A percentile compares a stretch with the other conserved stretches of the same genome.
Evolutionary conservation across 2,329 filamentous ascomycete species (phyloP).

Genomic region (Botryotinia calthae): DNA sequence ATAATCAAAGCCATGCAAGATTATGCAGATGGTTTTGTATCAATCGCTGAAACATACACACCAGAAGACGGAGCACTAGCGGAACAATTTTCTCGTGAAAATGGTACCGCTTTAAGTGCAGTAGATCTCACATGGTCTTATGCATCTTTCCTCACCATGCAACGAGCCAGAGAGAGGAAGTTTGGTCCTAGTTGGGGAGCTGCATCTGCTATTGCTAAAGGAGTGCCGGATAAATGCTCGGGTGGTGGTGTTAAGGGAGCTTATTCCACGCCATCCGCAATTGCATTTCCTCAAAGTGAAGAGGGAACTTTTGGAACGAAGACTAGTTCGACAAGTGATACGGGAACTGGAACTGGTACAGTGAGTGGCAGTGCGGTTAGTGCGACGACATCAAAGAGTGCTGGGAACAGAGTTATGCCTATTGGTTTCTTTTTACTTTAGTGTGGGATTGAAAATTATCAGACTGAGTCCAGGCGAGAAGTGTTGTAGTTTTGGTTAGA

Average conservation of each 20-base stretch:
- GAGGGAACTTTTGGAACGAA: conserved; percentile 12
- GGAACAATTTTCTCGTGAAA: conserved; percentile 62
- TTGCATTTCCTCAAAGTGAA: conserved; percentile 1
- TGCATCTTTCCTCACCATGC: conserved; percentile 63
- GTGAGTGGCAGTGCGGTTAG: conserved; percentile 1
- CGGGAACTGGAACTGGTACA: neutral
- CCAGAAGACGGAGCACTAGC: conserved; percentile 58
- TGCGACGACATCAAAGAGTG: conserved; percentile 6
- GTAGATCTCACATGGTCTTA: conserved; percentile 71
- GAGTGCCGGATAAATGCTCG: conserved; percentile 4
- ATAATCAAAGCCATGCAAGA: conserved; percentile 56
- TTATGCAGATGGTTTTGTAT: conserved; percentile 59
- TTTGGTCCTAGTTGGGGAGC: conserved; percentile 56
- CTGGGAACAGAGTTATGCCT: conserved; percentile 6
- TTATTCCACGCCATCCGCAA: neutral
- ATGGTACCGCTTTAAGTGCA: conserved; percentile 57
- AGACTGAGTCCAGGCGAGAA: neutral
- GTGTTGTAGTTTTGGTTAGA: neutral
- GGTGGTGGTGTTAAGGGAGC: neutral
- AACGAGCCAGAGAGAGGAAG: conserved; percentile 52
- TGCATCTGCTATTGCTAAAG: conserved; percentile 40
- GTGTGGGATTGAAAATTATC: neutral
- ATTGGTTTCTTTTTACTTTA: neutral
- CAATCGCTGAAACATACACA: conserved; percentile 49
- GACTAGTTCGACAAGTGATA: neutral